These are phyloP conservation scores for Geotrichum fermentans DNA, from an alignment of 1,139 yeast species.

Conservation along the genomic window DNA sequence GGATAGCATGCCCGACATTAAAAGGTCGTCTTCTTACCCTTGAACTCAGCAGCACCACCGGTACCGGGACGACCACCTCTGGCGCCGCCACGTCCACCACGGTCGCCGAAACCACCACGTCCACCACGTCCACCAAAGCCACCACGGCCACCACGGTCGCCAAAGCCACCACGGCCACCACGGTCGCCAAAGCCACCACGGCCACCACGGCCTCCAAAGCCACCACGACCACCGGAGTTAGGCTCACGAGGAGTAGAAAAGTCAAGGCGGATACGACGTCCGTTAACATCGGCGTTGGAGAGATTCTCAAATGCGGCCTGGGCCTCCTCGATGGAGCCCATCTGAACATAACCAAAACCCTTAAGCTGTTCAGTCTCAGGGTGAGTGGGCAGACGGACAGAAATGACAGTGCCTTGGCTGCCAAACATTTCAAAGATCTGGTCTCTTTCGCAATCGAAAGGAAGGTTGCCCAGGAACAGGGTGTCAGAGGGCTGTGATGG, in stretches of 20 bases:
- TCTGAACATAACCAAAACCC: slow-evolving; percentile 98
- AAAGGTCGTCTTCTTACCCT: slow-evolving; percentile 18
- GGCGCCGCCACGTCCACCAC: slow-evolving; percentile 36
- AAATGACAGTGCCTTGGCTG: slow-evolving; percentile 71
- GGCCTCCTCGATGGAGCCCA: slow-evolving; percentile 80
- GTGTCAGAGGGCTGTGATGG: slow-evolving; percentile 61
- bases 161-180: slow-evolving; percentile 35
- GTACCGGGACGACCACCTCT: slow-evolving; percentile 47
- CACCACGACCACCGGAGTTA: slow-evolving; percentile 39
- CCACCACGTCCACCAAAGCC: slow-evolving; percentile 35
- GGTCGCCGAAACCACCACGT: slow-evolving; percentile 39
- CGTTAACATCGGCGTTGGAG: slow-evolving; percentile 84
- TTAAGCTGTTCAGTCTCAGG: slow-evolving; percentile 98
- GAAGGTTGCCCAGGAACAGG: slow-evolving; percentile 88
- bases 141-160: slow-evolving; percentile 46
- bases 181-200: slow-evolving; percentile 33
- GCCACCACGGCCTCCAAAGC: slow-evolving; percentile 39
- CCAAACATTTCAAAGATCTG: slow-evolving; percentile 65
- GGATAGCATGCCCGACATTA: not conserved
- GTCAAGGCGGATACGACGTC: slow-evolving; percentile 93
- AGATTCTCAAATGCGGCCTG: slow-evolving; percentile 80
- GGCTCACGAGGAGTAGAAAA: slow-evolving; percentile 83
- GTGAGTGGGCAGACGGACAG: slow-evolving; percentile 94
- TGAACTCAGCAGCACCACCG: slow-evolving; percentile 26
- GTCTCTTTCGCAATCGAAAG: slow-evolving; percentile 84